A percentile compares a stretch with the other conserved stretches of the same genome.
Evolutionary conservation across 257 asterid species (phyloP).

Genomic region (Linaria vulgaris): DNA sequence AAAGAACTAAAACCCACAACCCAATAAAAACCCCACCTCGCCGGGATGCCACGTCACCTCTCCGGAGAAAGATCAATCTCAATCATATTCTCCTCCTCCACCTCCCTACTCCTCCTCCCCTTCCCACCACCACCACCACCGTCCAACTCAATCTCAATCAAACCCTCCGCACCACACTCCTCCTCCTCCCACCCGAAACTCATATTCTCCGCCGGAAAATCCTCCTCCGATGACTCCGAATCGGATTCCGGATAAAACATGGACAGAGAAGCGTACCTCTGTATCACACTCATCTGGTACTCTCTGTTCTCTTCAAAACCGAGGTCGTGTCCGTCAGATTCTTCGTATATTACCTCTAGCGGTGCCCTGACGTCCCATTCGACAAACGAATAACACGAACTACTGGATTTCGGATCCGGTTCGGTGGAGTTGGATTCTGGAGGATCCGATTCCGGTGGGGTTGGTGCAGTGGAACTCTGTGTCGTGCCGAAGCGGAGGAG

Average conservation of each 20-base stretch:
- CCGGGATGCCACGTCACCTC: constrained; percentile 34
- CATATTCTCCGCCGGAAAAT: constrained; percentile 34
- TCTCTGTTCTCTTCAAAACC: constrained; percentile 45
- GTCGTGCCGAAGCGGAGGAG: constrained; percentile 65
- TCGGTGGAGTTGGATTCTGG: neutral
- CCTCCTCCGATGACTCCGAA: constrained; percentile 61
- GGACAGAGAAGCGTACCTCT: constrained; percentile 66
- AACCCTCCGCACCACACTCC: constrained; percentile 48
- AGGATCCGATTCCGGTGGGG: neutral
- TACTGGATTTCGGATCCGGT: constrained; percentile 1
- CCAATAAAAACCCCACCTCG: neutral
- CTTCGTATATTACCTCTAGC: constrained; percentile 81
- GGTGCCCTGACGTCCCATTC: constrained; percentile 94
- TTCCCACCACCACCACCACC: too few species aligned
- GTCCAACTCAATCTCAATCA: constrained; percentile 62
- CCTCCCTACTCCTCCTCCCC: constrained; percentile 40
- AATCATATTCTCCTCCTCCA: constrained; percentile 80
- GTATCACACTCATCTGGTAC: constrained; percentile 39
- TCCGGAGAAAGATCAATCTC: constrained; percentile 68
- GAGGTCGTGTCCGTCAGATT: constrained; percentile 51
- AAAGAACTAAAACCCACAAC: too few species aligned
- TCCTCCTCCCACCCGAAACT: constrained; percentile 42
- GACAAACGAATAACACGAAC: constrained; percentile 38
- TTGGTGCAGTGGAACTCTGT: constrained; percentile 28
- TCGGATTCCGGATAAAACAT: constrained; percentile 84